Evolutionary conservation across 2,329 filamentous ascomycete genomes (phyloP).

Genomic region (Stemphylium lycopersici): DNA sequence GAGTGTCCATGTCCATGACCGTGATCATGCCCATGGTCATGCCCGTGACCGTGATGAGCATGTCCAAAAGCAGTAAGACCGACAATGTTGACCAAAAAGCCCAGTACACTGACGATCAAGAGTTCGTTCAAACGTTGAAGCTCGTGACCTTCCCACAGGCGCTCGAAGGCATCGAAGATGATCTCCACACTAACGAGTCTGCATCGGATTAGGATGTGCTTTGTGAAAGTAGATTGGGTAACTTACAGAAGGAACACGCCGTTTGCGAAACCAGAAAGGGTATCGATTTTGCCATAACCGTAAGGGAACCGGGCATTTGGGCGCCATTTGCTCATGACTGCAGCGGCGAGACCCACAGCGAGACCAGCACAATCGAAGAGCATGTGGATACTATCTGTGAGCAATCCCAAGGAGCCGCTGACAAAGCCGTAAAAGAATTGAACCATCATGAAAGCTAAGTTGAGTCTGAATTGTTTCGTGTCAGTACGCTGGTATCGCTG

Average conservation of each 20-base stretch:
- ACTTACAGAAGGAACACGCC: conserved; percentile 88
- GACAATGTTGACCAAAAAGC: conserved; percentile 87
- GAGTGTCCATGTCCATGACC: conserved; percentile 43
- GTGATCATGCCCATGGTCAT: conserved; percentile 45
- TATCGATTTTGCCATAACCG: conserved; percentile 96
- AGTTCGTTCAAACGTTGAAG: conserved; percentile 86
- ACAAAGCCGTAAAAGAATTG: conserved; percentile 94
- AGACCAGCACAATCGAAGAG: conserved; percentile 97
- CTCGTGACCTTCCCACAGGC: conserved; percentile 81
- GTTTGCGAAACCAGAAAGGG: conserved; percentile 93
- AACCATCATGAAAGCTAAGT: conserved; percentile 92
- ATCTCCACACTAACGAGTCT: conserved; percentile 95
- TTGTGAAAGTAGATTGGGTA: not conserved
- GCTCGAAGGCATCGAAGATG: conserved; percentile 89
- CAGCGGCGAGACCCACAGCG: conserved; percentile 85
- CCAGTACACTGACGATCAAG: conserved; percentile 84
- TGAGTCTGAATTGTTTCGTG: conserved; percentile 66
- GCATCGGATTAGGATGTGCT: conserved; percentile 13
- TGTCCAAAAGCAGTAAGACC: conserved; percentile 84
- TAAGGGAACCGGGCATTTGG: conserved; percentile 89
- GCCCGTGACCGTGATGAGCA: conserved; percentile 63
- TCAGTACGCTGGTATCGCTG: not conserved
- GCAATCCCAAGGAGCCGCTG: conserved; percentile 90
- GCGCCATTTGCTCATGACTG: conserved; percentile 96
- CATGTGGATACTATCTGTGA: conserved; percentile 99